Conservation (phyloP, 441 rosid genomes). For the Adansonia gregorii region DNA sequence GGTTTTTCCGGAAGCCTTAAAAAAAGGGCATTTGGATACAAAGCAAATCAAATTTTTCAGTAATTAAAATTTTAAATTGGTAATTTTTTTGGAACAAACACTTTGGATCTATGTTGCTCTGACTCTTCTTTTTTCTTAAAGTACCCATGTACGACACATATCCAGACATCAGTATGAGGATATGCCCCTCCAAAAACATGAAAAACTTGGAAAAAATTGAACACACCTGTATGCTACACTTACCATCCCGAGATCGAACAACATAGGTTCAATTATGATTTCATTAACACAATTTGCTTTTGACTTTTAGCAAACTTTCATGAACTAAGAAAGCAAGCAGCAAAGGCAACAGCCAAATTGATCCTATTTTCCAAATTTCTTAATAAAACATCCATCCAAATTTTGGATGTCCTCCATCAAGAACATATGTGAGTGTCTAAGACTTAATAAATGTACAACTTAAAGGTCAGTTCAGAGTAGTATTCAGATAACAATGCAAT, state of each 20-base stretch:
- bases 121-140: too few relatives aligned
- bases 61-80: not conserved
- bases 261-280: not conserved
- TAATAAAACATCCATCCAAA: not conserved
- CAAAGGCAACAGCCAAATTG: not conserved
- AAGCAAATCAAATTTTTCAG: not conserved
- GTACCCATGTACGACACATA: too few relatives aligned
- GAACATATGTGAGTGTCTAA: not conserved
- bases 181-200: too few relatives aligned
- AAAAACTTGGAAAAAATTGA: too few relatives aligned
- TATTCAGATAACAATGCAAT: not conserved
- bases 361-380: not conserved
- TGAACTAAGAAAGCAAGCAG: not conserved
- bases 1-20: not conserved
- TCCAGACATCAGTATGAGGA: too few relatives aligned
- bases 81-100: not conserved
- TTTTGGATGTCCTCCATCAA: not conserved
- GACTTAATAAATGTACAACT: not conserved
- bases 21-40: not conserved
- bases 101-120: not conserved
- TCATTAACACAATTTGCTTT: not conserved
- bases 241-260: too few relatives aligned
- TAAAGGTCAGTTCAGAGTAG: not conserved
- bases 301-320: not conserved
- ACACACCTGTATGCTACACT: too few relatives aligned